A percentile compares a stretch with the other conserved stretches of the same genome.
These are phyloP conservation scores for Podospora conica DNA, from an alignment of 495 filamentous ascomycete species.

Conservation along the genomic window DNA sequence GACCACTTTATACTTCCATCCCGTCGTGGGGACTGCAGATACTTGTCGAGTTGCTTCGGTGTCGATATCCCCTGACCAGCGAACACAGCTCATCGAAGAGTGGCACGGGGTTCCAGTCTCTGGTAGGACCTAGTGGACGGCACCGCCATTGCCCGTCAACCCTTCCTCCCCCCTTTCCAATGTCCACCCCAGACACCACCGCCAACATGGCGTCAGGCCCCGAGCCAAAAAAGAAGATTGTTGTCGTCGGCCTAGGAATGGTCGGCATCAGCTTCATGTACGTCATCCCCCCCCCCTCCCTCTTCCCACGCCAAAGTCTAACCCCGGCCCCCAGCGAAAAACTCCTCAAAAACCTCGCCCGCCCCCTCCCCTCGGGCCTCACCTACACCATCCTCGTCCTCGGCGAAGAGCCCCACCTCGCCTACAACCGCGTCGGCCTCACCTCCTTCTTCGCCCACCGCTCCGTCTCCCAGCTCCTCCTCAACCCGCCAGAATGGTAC, in stretches of 20 bases:
- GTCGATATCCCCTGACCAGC: too few relatives aligned
- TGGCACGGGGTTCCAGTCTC: too few relatives aligned
- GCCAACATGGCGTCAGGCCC: constrained; percentile 30
- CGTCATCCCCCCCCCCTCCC: constrained; percentile 22
- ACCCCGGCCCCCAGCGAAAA: constrained; percentile 60
- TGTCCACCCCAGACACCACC: not conserved
- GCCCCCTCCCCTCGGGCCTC: constrained; percentile 66
- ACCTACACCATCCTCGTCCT: constrained; percentile 86
- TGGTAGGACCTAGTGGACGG: too few relatives aligned
- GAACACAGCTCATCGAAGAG: too few relatives aligned
- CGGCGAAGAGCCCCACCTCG: constrained; percentile 86
- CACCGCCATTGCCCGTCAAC: not conserved
- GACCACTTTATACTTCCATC: not conserved
- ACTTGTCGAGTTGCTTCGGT: not conserved
- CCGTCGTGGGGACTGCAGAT: too few relatives aligned
- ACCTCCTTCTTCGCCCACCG: constrained; percentile 91
- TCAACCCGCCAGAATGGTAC: constrained; percentile 85
- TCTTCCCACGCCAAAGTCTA: constrained; percentile 22
- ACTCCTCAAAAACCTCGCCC: constrained; percentile 76
- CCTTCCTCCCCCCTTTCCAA: not conserved
- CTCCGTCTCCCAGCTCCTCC: constrained; percentile 81
- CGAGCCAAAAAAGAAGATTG: constrained; percentile 62
- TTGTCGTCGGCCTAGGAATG: constrained; percentile 92
- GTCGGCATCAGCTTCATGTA: constrained; percentile 93
- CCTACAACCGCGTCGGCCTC: constrained; percentile 94